Evolutionary conservation across 805 yeast species (phyloP).

Genomic region (Maudiozyma serrabonitensis): DNA sequence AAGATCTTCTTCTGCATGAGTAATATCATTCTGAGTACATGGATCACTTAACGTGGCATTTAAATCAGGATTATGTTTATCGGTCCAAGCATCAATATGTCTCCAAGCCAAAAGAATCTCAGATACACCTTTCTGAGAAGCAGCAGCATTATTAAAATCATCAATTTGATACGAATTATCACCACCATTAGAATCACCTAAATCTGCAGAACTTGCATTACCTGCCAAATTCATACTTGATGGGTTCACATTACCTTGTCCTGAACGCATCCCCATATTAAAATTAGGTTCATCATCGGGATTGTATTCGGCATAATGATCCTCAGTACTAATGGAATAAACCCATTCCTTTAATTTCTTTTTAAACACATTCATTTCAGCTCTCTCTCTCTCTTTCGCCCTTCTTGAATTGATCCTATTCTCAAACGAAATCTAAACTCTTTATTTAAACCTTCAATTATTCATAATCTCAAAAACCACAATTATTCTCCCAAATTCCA

Average conservation of each 20-base stretch:
- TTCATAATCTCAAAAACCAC: too few relatives aligned
- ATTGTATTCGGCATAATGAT: constrained; percentile 61
- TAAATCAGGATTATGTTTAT: constrained; percentile 69
- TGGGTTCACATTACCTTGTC: constrained; percentile 7
- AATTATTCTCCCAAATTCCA: too few relatives aligned
- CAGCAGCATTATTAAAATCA: constrained; percentile 10
- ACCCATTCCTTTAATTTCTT: constrained; percentile 48
- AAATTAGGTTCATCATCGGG: constrained; percentile 31
- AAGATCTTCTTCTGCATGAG: constrained; percentile 76
- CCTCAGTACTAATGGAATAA: constrained; percentile 56
- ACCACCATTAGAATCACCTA: constrained; percentile 11
- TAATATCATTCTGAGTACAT: constrained; percentile 71
- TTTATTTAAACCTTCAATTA: too few relatives aligned
- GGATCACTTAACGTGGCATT: constrained; percentile 67
- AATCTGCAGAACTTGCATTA: constrained; percentile 6
- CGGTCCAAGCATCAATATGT: constrained; percentile 78
- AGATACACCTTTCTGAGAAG: constrained; percentile 51
- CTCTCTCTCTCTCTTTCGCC: too few relatives aligned
- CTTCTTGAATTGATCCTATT: too few relatives aligned
- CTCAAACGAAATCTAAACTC: too few relatives aligned
- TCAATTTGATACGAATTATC: constrained; percentile 28
- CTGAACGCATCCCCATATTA: constrained; percentile 20
- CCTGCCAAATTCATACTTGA: constrained; percentile 14
- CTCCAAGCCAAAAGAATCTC: constrained; percentile 78
- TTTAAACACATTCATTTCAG: constrained; percentile 29